Percentiles rank a stretch among this genome's conserved stretches.
These are phyloP conservation scores for Nemania sp. DNA, from an alignment of 2,329 filamentous ascomycete genomes.

Conservation along the genomic window DNA sequence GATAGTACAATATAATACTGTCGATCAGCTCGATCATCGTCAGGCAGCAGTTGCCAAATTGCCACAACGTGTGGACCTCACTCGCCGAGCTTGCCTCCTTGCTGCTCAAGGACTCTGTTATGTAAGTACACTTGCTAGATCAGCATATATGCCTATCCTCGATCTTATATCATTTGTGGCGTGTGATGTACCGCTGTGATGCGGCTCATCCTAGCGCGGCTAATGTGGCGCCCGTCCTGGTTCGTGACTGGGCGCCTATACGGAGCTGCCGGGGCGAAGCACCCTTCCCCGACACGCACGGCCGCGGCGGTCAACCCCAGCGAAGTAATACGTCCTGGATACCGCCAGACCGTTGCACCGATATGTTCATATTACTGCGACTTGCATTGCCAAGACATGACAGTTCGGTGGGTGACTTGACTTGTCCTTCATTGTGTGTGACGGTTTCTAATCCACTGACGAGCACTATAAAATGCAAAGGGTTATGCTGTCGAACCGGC, in stretches of 20 bases:
- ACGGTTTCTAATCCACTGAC: no score
- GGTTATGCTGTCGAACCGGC: neutral
- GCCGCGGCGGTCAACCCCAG: neutral
- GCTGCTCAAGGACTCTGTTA: neutral
- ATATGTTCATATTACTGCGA: neutral
- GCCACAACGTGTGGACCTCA: neutral
- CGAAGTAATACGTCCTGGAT: neutral
- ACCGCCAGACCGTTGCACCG: neutral
- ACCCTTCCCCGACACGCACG: neutral
- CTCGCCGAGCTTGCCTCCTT: no score
- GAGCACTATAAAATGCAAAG: neutral
- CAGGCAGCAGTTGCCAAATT: constrained; percentile 8
- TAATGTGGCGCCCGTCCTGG: no score
- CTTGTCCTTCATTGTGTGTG: no score
- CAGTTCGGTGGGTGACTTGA: neutral
- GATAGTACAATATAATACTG: no score
- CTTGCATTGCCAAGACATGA: neutral
- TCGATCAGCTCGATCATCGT: no score
- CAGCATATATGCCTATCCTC: neutral
- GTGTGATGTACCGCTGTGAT: neutral
- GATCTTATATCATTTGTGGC: neutral
- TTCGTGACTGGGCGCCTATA: no score
- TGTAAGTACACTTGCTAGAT: constrained; percentile 9
- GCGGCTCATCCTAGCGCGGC: neutral
- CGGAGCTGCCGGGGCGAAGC: no score